Evolutionary conservation across 1,139 yeast species (phyloP), one percentile per base, ranked within the genome.

Genomic region (Saccharomyces hybrid): DNA sequence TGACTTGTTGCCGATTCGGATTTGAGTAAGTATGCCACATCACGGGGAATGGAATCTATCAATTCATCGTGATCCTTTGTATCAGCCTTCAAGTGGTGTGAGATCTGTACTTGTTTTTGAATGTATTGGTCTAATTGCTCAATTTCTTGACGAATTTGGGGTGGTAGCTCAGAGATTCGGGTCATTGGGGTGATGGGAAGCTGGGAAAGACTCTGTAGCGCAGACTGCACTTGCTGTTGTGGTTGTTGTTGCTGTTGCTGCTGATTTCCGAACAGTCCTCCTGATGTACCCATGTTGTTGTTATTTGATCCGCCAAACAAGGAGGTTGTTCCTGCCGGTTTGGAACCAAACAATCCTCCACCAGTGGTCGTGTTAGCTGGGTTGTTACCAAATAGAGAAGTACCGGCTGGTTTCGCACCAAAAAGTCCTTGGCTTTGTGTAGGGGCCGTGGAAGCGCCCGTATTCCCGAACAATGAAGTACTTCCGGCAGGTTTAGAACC

Each of bases 61-160:
- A 87, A 75, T 55, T 83, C 85, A 52, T 81, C 79, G 62, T 90
- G 96, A 38, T 81, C 81, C 12, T 74, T 74, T 55, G 79, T 75
- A 59, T 84, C 86, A 26, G 84, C 79, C 59, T 83, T 82, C 57
- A 93, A 75, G 51, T 87, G 87, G 49, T 89, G 93, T 5, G 96
- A 86, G 53, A 88, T 86, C 56, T 86, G 80, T 55, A 86, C 88
- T 72, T 93, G 98, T 44, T 83, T 81, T 61, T 84, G 87, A 59
- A 93, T 89, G 68, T 89, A 91, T 54, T 82, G 81, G 69, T 93
- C 96, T 56, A 91, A 75, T 59, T 84, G 86, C 66, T 89, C 95
- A 47, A 93, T 76, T 67, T 89, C 88, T 63, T 81, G 84, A 63
- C 90, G 90, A 47, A 81, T 77, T 11, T 80, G 81, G 47, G 78